Evolutionary conservation across 345 rosid genomes (phyloP), one percentile per base, ranked within the genome.

Genomic region (Linum tenue): DNA sequence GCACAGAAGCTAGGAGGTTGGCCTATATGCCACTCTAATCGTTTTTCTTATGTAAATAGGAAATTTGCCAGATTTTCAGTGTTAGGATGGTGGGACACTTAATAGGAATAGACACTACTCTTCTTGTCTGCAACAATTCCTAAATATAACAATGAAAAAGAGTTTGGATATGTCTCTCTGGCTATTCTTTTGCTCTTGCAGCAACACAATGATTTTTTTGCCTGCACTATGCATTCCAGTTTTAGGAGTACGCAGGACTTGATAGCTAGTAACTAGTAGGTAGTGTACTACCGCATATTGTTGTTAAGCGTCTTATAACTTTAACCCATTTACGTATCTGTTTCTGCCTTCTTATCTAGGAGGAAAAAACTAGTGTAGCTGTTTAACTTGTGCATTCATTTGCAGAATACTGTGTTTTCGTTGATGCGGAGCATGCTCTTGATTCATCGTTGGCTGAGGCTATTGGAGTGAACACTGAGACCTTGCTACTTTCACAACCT

Each of bases 401-500:
- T 68, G 70, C 78, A 91, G 98, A 90, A 73, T 86, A 84, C 14
- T 95, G 99, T 76, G 94, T 83, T 65, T 95, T 89, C 74, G 86
- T 95, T 36, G 99, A 95, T 69, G 99, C 99, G 10, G 98, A 95
- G 83, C 98, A 95, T 85, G 96, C 99, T 66, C 99, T 95, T 78
- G 99, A 95, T 75, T 78, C 96, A 53, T 76, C 91, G 37, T 67
- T 91, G 14, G 99, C 96, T 39, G 71, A 89, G 73, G 75, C 90
- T 66, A 89, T 91, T 22, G 98, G 99, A n/a, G 99, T 95, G 59
- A 85, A 86, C 69, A 95, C 99, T 3, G 85, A 89, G 71, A 89
- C 91, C 64, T 85, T 95, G 64, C 99, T 95, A 76, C 85, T 95
- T 43, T 87, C 98, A 0, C 99, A 95, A 73, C 99, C 99, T 67